Base-by-base conservation (phyloP, 1,139 yeast genomes). In the Zhuliangozyma parablackwelliae region DNA sequence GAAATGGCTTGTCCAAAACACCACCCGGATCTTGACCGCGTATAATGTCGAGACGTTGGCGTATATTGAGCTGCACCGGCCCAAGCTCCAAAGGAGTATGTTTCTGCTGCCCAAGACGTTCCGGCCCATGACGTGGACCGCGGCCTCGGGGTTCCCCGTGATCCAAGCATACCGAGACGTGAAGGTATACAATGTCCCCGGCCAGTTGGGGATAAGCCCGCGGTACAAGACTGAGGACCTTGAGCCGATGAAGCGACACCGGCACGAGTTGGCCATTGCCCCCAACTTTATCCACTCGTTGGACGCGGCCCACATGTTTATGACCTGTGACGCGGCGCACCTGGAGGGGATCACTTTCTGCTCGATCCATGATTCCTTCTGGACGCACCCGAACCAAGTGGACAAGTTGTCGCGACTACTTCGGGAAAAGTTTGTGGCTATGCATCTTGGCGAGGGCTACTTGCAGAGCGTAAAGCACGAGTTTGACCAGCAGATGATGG, bases 281-380 rank as follows among this genome's bases (percentile, higher is more conserved):
- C 75, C 76, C 2, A 70, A 70, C 42, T 70, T 63, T 43, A 64
- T 70, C 34, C 76, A 70, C 46, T 68, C 74, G 4, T 41, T 69
- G 10, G 75, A 69, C 43, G 61, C 75, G 0, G 50, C 60, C 1
- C 75, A 69, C 44, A 54, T 69, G 59, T 44, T 57, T 26, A 58
- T 68, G 63, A 65, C 74, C 0, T 55, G 65, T 27, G 36, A 56
- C 21, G 56, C 52, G 3, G 59, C 65, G 3, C 31, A 42, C 11
- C 28, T 41, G 5, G 34, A 38, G 2, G 42, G 44, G 0, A 45
- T 67, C 10, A 48, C 60, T 7, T 68, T 69, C 51, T 68, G 58
- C 1, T 58, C 72, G 0, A 71, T 69, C 3, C 75, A 69, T 46
- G 75, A 69, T 45, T 66, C 73, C 9, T 69, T 57, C 42, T 69